Evolutionary conservation across 2,329 filamentous ascomycete genomes (phyloP).

Genomic region (Fusarium guadeloupense): DNA sequence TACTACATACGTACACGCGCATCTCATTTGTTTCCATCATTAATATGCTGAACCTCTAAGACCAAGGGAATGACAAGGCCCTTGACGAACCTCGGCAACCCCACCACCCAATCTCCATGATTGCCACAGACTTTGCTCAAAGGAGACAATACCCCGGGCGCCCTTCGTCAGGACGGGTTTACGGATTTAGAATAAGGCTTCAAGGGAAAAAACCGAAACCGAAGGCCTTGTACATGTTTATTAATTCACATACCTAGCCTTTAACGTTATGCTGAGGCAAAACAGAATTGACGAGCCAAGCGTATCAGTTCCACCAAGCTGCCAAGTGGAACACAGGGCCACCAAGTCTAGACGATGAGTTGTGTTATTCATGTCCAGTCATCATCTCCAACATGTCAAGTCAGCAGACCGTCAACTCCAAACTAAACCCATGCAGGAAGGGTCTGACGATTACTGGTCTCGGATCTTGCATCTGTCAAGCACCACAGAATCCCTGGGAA

Average conservation of each 20-base stretch:
- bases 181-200: constrained; percentile 20
- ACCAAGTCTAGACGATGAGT: not conserved
- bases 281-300: not conserved
- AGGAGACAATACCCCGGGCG: constrained; percentile 29
- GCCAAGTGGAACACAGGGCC: not conserved
- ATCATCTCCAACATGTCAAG: too few species aligned
- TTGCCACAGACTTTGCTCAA: constrained; percentile 26
- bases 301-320: constrained; percentile 1
- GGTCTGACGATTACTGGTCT: constrained; percentile 15
- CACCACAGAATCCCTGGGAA: constrained; percentile 15
- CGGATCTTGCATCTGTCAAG: constrained; percentile 35
- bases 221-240: constrained; percentile 11
- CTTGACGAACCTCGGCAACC: constrained; percentile 26
- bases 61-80: constrained; percentile 31
- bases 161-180: constrained; percentile 20
- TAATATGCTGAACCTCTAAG: constrained; percentile 21
- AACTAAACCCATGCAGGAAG: constrained; percentile 14
- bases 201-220: constrained; percentile 16
- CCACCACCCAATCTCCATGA: constrained; percentile 10
- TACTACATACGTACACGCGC: not conserved
- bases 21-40: not conserved
- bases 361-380: not conserved
- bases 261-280: not conserved
- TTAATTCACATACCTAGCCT: not conserved
- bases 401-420: not conserved